Evolutionary conservation across 2,329 filamentous ascomycete species (phyloP), one percentile per base, ranked within the genome.

Genomic region (Incumbomyces delicatus): DNA sequence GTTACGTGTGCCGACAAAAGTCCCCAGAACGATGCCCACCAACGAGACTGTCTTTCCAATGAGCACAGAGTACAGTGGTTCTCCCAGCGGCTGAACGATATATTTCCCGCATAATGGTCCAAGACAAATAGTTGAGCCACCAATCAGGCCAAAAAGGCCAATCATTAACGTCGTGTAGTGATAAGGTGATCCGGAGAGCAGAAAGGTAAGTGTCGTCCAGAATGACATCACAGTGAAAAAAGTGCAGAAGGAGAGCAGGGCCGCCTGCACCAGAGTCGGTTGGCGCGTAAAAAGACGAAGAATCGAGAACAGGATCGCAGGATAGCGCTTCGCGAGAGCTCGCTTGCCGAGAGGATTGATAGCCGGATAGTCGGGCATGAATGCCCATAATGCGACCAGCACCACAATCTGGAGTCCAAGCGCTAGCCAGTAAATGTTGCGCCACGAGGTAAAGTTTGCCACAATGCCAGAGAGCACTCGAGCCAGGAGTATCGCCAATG

Each of bases 141-240:
- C 85, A 41, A 88, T 83, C 2, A 92, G 68, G 0, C 84, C 83
- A 60, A 90, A 89, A 2, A 92, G 70, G 0, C 86, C 85, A 40
- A 90, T 87, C 3, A 74, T 70, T 0, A 86, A 61, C 0, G 83
- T 77, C 1, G 72, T 66, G 60, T 83, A 89, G 45, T 73, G 62
- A 57, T 86, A 92, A 0, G 85, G 84, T 1, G 74, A 65, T 0
- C 75, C 80, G 0, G 83, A 77, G 16, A 92, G 75, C 4, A 90
- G 71, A 60, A 92, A 92, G 0, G 85, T 89, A 30, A 92, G 63
- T 0, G 85, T 89, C 0, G 81, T 85, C 81, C 81, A 85, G 66
- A 80, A 82, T 14, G 64, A 69, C 2, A 80, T 84, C 58, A 84
- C 84, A 0, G 75, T 77, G 0, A 74, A 71, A 6, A 72, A 71